phyloP scores from a whole-genome alignment of 768 basidiomycete genomes.

The Leccinellum albellum region DNA sequence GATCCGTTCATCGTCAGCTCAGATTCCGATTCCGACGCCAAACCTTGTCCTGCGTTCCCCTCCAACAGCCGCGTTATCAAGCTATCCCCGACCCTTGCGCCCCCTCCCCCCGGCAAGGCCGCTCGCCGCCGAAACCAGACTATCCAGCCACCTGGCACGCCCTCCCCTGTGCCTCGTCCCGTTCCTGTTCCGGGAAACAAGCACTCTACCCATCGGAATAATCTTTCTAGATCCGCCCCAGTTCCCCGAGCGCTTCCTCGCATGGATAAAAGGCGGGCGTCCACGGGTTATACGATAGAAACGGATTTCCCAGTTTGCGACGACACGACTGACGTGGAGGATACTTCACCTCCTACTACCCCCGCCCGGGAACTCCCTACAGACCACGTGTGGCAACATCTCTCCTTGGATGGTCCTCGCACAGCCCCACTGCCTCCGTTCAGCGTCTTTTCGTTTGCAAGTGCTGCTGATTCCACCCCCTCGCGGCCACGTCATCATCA shows the following conservation, averaged over 20 bases:
- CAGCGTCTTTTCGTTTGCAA: slow-evolving; percentile 39
- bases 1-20: slow-evolving; percentile 51
- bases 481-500: slow-evolving; percentile 42
- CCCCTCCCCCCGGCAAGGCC: slow-evolving; percentile 53
- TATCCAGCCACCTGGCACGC: slow-evolving; percentile 30
- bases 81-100: slow-evolving; percentile 39
- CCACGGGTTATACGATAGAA: slow-evolving; percentile 26
- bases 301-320: slow-evolving; percentile 65
- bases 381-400: slow-evolving; percentile 31
- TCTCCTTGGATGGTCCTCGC: slow-evolving; percentile 40
- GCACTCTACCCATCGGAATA: slow-evolving; percentile 17
- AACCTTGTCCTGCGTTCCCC: slow-evolving; percentile 32
- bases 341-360: slow-evolving; percentile 46
- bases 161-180: slow-evolving; percentile 39
- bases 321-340: slow-evolving; percentile 54
- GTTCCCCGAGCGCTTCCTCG: slow-evolving; percentile 34
- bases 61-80: slow-evolving; percentile 17
- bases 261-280: slow-evolving; percentile 32
- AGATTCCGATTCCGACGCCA: slow-evolving; percentile 37
- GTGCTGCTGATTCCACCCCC: slow-evolving; percentile 33
- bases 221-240: slow-evolving; percentile 53
- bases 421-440: slow-evolving; percentile 48
- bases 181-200: slow-evolving; percentile 46
- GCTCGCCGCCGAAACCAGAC: slow-evolving; percentile 52
- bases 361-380: slow-evolving; percentile 45